phyloP scores from a whole-genome alignment of 306 rosid species.

The Prinsepia uniflora region DNA sequence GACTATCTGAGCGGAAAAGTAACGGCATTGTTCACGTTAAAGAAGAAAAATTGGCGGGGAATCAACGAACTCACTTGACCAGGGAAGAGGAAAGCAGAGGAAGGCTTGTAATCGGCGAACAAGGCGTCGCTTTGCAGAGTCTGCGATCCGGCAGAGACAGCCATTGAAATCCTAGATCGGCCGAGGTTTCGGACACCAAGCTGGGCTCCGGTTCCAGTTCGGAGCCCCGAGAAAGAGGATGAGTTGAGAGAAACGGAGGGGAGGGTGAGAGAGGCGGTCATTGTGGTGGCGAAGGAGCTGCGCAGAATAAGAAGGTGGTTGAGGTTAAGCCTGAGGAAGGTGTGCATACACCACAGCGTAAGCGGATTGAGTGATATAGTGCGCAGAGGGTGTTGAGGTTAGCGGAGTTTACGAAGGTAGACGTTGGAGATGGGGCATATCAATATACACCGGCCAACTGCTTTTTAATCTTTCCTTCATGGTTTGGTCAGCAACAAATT shows the following conservation, averaged over 20 bases:
- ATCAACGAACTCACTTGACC: conserved; percentile 57
- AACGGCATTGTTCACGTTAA: background rate
- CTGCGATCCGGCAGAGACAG: conserved; percentile 67
- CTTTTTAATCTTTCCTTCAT: conserved; percentile 1
- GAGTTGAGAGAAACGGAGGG: conserved; percentile 34
- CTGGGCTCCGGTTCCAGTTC: conserved; percentile 33
- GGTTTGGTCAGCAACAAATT: background rate
- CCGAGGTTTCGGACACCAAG: conserved; percentile 22
- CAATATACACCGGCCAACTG: conserved; percentile 46
- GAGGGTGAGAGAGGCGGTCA: conserved; percentile 23
- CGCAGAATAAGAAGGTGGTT: conserved; percentile 35
- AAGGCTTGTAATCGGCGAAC: conserved; percentile 69
- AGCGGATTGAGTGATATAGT: conserved; percentile 4
- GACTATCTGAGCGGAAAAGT: background rate
- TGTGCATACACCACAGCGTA: conserved; percentile 10
- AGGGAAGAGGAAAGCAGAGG: conserved; percentile 80
- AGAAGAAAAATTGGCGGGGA: background rate
- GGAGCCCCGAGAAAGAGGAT: conserved; percentile 24
- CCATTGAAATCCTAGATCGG: conserved; percentile 76
- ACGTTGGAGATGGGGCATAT: conserved; percentile 26
- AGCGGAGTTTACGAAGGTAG: conserved; percentile 61
- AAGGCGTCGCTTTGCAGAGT: conserved; percentile 40
- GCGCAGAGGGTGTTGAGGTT: conserved; percentile 12
- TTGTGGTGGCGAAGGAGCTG: conserved; percentile 23
- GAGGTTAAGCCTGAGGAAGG: conserved; percentile 15